Base-by-base conservation (phyloP, 345 rosid genomes). In the Turritis glabra region DNA sequence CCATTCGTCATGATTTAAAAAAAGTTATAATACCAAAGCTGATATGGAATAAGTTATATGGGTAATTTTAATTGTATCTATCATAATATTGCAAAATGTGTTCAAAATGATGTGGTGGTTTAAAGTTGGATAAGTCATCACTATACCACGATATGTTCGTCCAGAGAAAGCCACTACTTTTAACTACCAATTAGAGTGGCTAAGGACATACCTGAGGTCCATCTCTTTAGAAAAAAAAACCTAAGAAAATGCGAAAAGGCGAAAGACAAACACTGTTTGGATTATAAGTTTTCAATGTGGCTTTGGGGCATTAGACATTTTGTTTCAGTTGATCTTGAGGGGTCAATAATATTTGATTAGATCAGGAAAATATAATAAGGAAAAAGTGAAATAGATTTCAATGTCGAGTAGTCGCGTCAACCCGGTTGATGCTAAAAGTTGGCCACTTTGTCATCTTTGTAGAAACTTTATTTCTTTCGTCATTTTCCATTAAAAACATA, bases 401-500 rank as follows among this genome's bases (percentile, higher is more conserved):
- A 41, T 67, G 83, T 82, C 91, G 86, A 81, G 91, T 74, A 84
- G 86, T 85, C 87, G 92, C 89, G 76, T 76, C 82, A 83, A 74
- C 17, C 50, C 23, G 35, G 60, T 50, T 69, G 70, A 61, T 29
- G 17, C 70, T 62, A 55, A 69, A 71, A 77, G 77, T 74, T 63
- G 77, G 77, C 82, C 81, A 76, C 38, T 52, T 64, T 64, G 43
- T 72, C 7, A 30, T 60, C 51, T 71, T 38, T 60, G 18, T 37
- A 9, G 9, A 15, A 57, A 55, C 54, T 8, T 47, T 47, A 41
- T 58, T 7, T 32, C 7, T 47, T 23, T 61, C 52, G 5, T 18
- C 40, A 37, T 52, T 38, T 62, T 71, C 59, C 33, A 47, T 25
- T 56, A 30, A 17, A 6, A 29, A 17, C 7, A 41, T 41, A 54